phyloP scores from a whole-genome alignment of 1,284 basidiomycete species.

The Ganoderma lingzhi region DNA sequence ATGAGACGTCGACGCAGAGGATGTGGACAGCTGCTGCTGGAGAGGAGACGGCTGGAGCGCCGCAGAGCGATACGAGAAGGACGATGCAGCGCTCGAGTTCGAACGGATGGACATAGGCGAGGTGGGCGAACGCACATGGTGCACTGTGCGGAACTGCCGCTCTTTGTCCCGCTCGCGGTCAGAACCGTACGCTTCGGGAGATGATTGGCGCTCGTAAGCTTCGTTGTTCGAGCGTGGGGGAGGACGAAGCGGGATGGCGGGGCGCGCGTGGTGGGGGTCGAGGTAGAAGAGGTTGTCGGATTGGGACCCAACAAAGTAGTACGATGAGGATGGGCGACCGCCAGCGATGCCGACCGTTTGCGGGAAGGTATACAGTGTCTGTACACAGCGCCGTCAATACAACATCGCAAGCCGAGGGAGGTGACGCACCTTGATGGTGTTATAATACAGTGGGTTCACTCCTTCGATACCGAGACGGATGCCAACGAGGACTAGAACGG shows the following conservation, averaged over 20 bases:
- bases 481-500: slow-evolving; percentile 89
- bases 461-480: slow-evolving; percentile 91
- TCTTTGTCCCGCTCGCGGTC: slow-evolving; percentile 38
- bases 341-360: slow-evolving; percentile 97
- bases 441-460: slow-evolving; percentile 95
- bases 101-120: slow-evolving; percentile 60
- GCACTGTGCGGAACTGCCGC: slow-evolving; percentile 41
- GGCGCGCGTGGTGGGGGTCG: slow-evolving; percentile 92
- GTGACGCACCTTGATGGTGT: slow-evolving; percentile 86
- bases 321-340: slow-evolving; percentile 93
- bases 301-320: slow-evolving; percentile 97
- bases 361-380: slow-evolving; percentile 92
- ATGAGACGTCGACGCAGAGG: slow-evolving; percentile 43
- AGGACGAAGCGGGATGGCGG: slow-evolving; percentile 79
- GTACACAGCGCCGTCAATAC: slow-evolving; percentile 17
- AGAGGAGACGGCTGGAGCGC: slow-evolving; percentile 66
- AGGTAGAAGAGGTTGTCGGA: slow-evolving; percentile 93
- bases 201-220: slow-evolving; percentile 35
- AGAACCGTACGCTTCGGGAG: slow-evolving; percentile 38
- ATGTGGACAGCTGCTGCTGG: slow-evolving; percentile 64
- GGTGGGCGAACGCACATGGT: slow-evolving; percentile 51
- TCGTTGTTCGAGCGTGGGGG: slow-evolving; percentile 43
- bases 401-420: background rate
- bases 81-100: slow-evolving; percentile 55
- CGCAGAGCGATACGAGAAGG: slow-evolving; percentile 62